phyloP scores from a whole-genome alignment of 345 rosid genomes.

The Fremontodendron californicum region DNA sequence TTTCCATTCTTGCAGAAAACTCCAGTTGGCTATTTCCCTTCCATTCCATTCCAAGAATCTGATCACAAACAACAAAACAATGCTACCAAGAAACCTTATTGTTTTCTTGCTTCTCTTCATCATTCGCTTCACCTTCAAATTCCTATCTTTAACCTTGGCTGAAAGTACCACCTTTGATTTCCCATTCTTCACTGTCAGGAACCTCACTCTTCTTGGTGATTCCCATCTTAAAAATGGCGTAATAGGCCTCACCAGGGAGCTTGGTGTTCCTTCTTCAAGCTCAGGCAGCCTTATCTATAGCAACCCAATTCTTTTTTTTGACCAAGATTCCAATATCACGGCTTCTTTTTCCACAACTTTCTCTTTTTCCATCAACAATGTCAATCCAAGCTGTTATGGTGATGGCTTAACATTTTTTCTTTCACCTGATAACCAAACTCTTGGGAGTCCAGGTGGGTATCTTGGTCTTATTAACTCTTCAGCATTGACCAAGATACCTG shows the following conservation, averaged over 20 bases:
- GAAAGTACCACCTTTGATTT: conserved; percentile 43
- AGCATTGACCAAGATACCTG: conserved; percentile 63
- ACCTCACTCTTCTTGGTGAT: conserved; percentile 89
- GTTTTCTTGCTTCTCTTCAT: conserved; percentile 31
- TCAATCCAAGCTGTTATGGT: conserved; percentile 60
- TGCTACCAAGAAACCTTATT: conserved; percentile 49
- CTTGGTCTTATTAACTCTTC: conserved; percentile 80
- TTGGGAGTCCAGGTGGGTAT: conserved; percentile 75
- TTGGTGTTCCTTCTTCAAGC: conserved; percentile 77
- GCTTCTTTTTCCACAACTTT: conserved; percentile 79
- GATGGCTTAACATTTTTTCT: conserved; percentile 89
- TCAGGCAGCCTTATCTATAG: conserved; percentile 69
- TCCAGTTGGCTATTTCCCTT: neutral
- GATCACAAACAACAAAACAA: neutral
- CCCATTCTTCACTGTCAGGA: conserved; percentile 57
- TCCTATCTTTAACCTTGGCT: conserved; percentile 17
- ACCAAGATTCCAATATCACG: conserved; percentile 61
- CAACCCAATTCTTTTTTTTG: conserved; percentile 60
- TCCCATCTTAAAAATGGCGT: conserved; percentile 73
- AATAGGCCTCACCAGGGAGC: conserved; percentile 78
- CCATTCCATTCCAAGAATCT: neutral
- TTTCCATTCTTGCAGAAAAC: neutral
- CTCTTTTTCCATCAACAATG: conserved; percentile 63
- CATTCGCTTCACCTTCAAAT: conserved; percentile 25
- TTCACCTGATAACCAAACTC: conserved; percentile 59